Percentiles rank a stretch among this genome's conserved stretches.
Conservation (phyloP, 805 yeast species). For the Peterozyma xylosa region DNA sequence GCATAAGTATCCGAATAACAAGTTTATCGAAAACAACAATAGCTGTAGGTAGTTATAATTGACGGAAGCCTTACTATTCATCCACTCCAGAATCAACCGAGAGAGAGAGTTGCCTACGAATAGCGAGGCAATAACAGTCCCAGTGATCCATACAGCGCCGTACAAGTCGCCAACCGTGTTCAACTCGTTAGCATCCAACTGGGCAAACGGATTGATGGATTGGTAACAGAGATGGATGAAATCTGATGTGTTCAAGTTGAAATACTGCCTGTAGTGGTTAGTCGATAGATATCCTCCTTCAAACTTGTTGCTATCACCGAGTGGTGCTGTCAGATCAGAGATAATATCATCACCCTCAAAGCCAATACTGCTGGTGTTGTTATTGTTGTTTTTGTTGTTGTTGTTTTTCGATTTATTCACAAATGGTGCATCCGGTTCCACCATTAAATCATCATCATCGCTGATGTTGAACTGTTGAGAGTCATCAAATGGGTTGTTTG, state of each 20-base stretch:
- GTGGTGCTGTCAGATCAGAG: neutral
- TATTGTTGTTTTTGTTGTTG: neutral
- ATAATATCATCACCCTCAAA: neutral
- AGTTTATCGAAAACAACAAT: constrained; percentile 58
- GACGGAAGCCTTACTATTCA: constrained; percentile 29
- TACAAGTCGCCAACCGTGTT: constrained; percentile 60
- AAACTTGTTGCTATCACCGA: constrained; percentile 9
- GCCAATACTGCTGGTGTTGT: no score
- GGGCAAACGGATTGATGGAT: constrained; percentile 49
- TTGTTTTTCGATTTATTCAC: neutral
- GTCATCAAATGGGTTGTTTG: neutral
- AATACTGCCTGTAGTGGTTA: constrained; percentile 55
- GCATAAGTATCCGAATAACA: constrained; percentile 73
- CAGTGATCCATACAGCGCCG: constrained; percentile 89
- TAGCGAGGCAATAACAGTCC: constrained; percentile 65
- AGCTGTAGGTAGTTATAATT: constrained; percentile 49
- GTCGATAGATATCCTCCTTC: constrained; percentile 46
- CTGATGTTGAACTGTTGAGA: neutral
- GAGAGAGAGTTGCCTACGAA: constrained; percentile 72
- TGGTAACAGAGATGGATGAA: constrained; percentile 46
- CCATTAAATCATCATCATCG: neutral
- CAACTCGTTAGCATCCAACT: constrained; percentile 22
- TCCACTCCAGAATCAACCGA: constrained; percentile 50
- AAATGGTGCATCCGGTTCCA: neutral
- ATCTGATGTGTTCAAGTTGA: constrained; percentile 60